Base-by-base conservation (phyloP, 2,329 filamentous ascomycete genomes). In the Cercospora brassicicola region DNA sequence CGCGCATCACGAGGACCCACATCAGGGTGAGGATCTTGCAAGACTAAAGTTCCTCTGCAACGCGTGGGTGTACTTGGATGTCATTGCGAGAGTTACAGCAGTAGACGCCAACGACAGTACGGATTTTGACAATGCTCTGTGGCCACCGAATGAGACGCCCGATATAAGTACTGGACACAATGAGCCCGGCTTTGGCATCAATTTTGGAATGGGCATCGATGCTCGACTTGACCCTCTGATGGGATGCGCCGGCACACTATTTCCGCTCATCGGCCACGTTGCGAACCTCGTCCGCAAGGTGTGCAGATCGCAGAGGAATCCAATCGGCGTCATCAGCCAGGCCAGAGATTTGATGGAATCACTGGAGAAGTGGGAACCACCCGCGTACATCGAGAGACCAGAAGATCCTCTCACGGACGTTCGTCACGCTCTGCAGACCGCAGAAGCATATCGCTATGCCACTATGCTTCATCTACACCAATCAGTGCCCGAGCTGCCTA, bases 51-150 rank as follows among this genome's bases (percentile, higher is more conserved):
- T 91, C 72, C 81, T 92, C 18, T 90, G 88, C 79, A 91, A 91
- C 74, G 88, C 87, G 3, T 91, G 88, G 87, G 84, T 91, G 7
- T 92, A 91, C 73, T 89, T 91, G 85, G 89, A 91, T 75, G 90
- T 91, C 30, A 89, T 91, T 69, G 87, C 89, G 26, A 85, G 89
- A 13, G 79, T 92, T 59, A 91, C 89, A 0, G 88, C 88, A 2
- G 79, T 87, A 2, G 86, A 88, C 67, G 84, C 86, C 39, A 85
- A 87, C 26, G 86, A 87, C 11, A 82, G 82, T 2, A 82, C 83
- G 57, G 84, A 87, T 73, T 85, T 87, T 65, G 82, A 86, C 55
- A 80, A 82, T 51, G 79, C 84, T 5, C 74, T 76, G 4, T 68
- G 66, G 70, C 72, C 64, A n/a, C 53, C 56, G 6, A 59, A 62